phyloP scores from a whole-genome alignment of 257 asterid genomes.

The Capsicum rhomboideum region DNA sequence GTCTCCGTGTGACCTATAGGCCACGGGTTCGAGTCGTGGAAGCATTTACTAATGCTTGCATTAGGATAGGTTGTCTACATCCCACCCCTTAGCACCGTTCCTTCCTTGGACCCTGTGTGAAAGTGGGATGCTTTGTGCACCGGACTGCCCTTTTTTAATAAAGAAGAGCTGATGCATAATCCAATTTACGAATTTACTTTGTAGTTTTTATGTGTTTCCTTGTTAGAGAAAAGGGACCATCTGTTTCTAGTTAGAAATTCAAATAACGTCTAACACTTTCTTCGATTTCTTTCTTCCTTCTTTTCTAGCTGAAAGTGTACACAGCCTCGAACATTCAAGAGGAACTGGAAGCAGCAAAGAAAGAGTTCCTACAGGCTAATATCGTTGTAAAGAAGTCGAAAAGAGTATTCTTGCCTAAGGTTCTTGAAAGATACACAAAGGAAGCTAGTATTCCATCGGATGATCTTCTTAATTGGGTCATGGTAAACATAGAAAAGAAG shows the following conservation, averaged over 20 bases:
- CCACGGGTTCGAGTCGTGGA: too few species aligned
- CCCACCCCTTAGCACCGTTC: too few species aligned
- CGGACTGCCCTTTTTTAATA: too few species aligned
- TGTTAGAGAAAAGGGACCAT: not conserved
- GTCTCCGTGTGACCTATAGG: too few species aligned
- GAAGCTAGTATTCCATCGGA: slow-evolving; percentile 39
- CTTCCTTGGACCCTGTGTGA: too few species aligned
- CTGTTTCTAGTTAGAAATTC: not conserved
- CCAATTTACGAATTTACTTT: not conserved
- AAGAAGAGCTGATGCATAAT: not conserved
- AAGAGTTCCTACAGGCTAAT: slow-evolving; percentile 45
- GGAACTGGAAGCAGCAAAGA: slow-evolving; percentile 45
- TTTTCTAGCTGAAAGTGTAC: slow-evolving; percentile 41
- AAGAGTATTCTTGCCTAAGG: slow-evolving; percentile 38
- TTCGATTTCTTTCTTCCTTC: not conserved
- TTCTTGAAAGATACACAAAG: slow-evolving; percentile 38
- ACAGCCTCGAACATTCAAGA: slow-evolving; percentile 36
- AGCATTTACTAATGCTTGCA: too few species aligned
- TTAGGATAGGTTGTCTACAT: too few species aligned
- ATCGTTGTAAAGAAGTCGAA: slow-evolving; percentile 36
- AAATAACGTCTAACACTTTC: not conserved
- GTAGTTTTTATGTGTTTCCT: not conserved
- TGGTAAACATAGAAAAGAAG: slow-evolving; percentile 38
- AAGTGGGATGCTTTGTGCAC: too few species aligned
- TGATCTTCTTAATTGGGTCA: slow-evolving; percentile 33